Conservation (phyloP, 2,329 filamentous ascomycete genomes). For the Diplodia seriata region DNA sequence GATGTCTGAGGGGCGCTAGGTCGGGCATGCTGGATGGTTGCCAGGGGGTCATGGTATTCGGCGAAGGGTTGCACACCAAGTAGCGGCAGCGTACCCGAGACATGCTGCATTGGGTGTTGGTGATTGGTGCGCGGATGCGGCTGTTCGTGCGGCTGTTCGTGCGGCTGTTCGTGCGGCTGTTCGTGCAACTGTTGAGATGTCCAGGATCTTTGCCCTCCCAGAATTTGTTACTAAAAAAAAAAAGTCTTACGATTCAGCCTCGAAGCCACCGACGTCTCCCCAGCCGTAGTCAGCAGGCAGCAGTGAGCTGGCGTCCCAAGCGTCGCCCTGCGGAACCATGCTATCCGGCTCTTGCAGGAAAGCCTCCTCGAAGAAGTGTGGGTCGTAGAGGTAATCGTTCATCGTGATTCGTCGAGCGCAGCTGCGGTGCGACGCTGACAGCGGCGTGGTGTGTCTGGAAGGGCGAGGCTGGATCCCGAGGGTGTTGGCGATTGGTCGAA, state of each 20-base stretch:
- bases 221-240: not conserved
- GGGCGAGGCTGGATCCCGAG: not conserved
- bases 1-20: too few species aligned
- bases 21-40: not conserved
- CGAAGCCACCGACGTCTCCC: not conserved
- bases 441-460: not conserved
- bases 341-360: not conserved
- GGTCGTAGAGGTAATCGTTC: not conserved
- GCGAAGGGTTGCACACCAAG: too few species aligned
- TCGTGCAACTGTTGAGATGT: too few species aligned
- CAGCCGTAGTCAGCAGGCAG: not conserved
- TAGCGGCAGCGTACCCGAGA: too few species aligned
- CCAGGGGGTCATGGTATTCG: not conserved
- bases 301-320: not conserved
- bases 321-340: not conserved
- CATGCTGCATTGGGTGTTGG: not conserved
- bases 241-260: not conserved
- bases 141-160: too few species aligned
- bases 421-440: not conserved
- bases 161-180: too few species aligned
- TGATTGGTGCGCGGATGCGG: too few species aligned
- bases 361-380: not conserved
- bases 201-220: slow-evolving; percentile 1
- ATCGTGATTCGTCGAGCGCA: not conserved
- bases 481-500: not conserved